phyloP scores from a whole-genome alignment of 2,329 filamentous ascomycete genomes.

The Aureobasidium sp. region DNA sequence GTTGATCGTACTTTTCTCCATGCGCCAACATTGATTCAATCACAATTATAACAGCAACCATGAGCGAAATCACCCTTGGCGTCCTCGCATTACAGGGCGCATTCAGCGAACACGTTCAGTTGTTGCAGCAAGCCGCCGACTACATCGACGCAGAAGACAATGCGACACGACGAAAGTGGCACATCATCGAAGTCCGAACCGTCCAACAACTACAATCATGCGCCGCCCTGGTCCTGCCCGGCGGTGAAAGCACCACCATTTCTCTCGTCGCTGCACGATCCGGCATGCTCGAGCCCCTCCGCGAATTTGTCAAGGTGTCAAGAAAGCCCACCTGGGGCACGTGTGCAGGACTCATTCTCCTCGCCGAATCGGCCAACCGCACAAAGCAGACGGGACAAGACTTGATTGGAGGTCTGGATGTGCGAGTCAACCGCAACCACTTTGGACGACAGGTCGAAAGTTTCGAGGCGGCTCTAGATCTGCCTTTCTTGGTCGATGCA shows the following conservation, averaged over 20 bases:
- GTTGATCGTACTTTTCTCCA: neutral
- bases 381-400: slow-evolving; percentile 90
- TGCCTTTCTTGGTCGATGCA: slow-evolving; percentile 58
- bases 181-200: slow-evolving; percentile 75
- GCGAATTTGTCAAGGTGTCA: slow-evolving; percentile 81
- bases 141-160: slow-evolving; percentile 33
- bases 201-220: slow-evolving; percentile 62
- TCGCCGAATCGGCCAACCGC: slow-evolving; percentile 79
- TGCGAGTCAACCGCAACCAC: slow-evolving; percentile 87
- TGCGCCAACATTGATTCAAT: neutral
- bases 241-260: slow-evolving; percentile 92
- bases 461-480: slow-evolving; percentile 67
- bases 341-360: slow-evolving; percentile 86
- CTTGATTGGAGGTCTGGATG: slow-evolving; percentile 82
- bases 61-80: slow-evolving; percentile 45
- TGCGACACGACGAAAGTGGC: slow-evolving; percentile 36
- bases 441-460: slow-evolving; percentile 91
- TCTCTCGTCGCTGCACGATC: slow-evolving; percentile 78
- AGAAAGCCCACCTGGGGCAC: slow-evolving; percentile 90
- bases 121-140: slow-evolving; percentile 63
- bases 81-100: slow-evolving; percentile 81
- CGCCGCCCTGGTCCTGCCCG: slow-evolving; percentile 81
- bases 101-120: slow-evolving; percentile 77
- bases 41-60: slow-evolving; percentile 12
- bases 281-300: slow-evolving; percentile 72